phyloP scores from a whole-genome alignment of 352 stramenopile species.

The Bremia lactucae region DNA sequence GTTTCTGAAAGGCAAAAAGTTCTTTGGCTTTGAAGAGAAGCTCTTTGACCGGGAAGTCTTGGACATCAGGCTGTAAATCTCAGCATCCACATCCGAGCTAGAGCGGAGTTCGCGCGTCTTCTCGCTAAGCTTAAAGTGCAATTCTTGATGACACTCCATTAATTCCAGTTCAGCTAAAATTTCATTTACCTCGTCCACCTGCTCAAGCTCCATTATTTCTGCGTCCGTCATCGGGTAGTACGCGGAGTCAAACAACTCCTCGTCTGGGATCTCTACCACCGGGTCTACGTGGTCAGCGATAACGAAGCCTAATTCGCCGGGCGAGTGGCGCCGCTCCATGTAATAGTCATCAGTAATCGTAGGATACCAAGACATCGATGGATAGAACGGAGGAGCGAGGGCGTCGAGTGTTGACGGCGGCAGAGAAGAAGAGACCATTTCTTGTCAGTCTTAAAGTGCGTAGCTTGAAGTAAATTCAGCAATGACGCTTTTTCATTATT shows the following conservation, averaged over 20 bases:
- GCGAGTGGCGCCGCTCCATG: conserved; percentile 42
- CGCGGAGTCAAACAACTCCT: conserved; percentile 66
- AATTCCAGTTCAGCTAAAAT: conserved; percentile 68
- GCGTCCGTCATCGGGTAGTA: conserved; percentile 45
- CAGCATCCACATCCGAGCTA: conserved; percentile 41
- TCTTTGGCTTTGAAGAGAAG: conserved; percentile 21
- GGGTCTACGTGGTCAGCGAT: conserved; percentile 44
- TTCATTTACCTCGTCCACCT: conserved; percentile 73
- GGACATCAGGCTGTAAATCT: conserved; percentile 46
- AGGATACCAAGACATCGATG: conserved; percentile 44
- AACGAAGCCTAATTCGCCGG: conserved; percentile 49
- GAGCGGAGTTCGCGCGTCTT: conserved; percentile 46
- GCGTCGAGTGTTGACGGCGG: conserved; percentile 37
- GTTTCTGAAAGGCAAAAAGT: conserved; percentile 24
- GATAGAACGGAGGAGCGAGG: conserved; percentile 47
- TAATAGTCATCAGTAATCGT: conserved; percentile 61
- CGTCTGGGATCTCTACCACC: conserved; percentile 49
- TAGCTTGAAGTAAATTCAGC: conserved; percentile 16
- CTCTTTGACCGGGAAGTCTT: conserved; percentile 39
- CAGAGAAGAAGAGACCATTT: conserved; percentile 30
- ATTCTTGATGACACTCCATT: conserved; percentile 68
- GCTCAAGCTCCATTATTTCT: conserved; percentile 58
- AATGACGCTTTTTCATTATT: conserved; percentile 4
- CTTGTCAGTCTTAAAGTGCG: not conserved
- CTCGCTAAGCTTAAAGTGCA: conserved; percentile 45